Evolutionary conservation across 306 rosid genomes (phyloP), one percentile per base, ranked within the genome.

Genomic region (Mimosa bimucronata): DNA sequence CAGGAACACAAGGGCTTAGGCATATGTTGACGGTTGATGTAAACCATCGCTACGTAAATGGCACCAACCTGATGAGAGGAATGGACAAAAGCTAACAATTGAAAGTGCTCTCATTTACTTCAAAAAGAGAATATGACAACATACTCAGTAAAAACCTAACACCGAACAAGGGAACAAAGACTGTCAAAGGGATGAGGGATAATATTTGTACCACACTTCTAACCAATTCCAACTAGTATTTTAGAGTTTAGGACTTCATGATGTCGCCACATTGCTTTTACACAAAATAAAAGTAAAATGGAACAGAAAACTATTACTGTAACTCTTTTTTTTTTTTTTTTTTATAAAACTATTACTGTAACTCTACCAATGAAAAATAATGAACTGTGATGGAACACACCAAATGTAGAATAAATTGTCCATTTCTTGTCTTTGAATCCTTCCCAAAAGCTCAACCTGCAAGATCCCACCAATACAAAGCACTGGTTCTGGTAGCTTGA

Each of bases 391-490:
- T 18, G 41, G 75, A 80, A 84, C 93, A 5, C 41, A 94, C 98
- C 98, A 95, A 77, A 95, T 89, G 86, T 95, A 95, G 81, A 86
- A 83, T 76, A 92, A 83, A 82, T 85, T 87, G 86, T 95, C 98
- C 82, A 84, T 83, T 85, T 91, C 98, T 88, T 92, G 97, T 83
- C 81, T 91, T 87, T 95, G 98, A 26, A 89, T 90, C 82, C 98
- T 92, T 75, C 92, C 98, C 78, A 95, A 86, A 68, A 92, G 92
- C 87, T 95, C 97, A 79, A 95, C 86, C 88, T 90, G 98, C 86
- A 95, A 82, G 86, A 91, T 71, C 69, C 98, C 97, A 74, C 98
- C 98, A 79, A 95, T 76, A 86, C 97, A 95, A 52, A 95, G 94
- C 77, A 91, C 91, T 69, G 97, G 97, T 88, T 95, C 90, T 23